Conservation (phyloP, 2,329 filamentous ascomycete species). For the Fusarium nisikadoi region DNA sequence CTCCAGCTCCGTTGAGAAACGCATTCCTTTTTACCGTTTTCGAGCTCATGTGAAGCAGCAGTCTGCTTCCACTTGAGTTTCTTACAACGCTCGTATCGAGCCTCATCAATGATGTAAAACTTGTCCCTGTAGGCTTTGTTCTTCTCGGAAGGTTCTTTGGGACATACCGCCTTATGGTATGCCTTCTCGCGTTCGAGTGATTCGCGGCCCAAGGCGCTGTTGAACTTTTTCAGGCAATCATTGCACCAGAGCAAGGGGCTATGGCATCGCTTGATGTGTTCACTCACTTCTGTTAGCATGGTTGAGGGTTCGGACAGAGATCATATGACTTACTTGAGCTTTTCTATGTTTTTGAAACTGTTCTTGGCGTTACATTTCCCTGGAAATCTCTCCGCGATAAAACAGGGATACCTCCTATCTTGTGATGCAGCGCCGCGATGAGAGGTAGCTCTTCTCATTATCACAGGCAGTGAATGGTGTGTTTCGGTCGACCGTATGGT, state of each 20-base stretch:
- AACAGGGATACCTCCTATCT: neutral
- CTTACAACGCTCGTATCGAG: neutral
- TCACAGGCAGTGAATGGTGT: neutral
- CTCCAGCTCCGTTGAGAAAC: slow-evolving; percentile 5
- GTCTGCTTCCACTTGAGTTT: neutral
- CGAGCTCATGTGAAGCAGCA: neutral
- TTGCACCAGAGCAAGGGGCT: neutral
- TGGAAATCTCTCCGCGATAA: neutral
- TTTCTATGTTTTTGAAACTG: slow-evolving; percentile 1
- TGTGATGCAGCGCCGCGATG: too few species aligned
- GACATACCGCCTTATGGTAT: neutral
- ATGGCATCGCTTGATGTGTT: slow-evolving; percentile 4
- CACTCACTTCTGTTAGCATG: neutral
- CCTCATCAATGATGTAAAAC: neutral
- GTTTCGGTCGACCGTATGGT: neutral
- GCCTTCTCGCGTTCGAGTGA: rapidly evolving
- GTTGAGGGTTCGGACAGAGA: rapidly evolving
- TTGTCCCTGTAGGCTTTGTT: neutral
- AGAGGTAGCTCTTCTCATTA: neutral
- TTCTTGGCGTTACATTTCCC: neutral
- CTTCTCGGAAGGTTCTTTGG: neutral
- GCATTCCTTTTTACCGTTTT: too few species aligned
- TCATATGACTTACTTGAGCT: neutral
- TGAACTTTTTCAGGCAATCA: slow-evolving; percentile 16
- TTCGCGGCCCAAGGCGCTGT: rapidly evolving